A percentile compares a stretch with the other conserved stretches of the same genome.
Evolutionary conservation across 2,329 filamentous ascomycete genomes (phyloP).

Genomic region (Phialocephala sp.): DNA sequence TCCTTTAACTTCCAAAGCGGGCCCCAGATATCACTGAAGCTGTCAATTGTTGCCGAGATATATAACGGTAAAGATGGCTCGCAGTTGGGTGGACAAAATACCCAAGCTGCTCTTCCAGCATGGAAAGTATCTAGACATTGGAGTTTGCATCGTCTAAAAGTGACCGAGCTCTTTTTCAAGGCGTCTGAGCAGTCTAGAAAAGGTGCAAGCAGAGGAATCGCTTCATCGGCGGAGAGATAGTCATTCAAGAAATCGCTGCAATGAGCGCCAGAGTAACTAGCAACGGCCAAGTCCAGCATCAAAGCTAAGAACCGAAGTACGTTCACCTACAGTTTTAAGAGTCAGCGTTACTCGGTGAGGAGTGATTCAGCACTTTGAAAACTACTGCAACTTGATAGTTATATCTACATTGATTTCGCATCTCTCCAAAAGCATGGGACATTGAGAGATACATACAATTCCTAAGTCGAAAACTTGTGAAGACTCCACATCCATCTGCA

Average conservation of each 20-base stretch:
- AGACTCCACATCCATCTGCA: slow-evolving; percentile 3
- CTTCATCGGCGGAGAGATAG: neutral
- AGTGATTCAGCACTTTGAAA: neutral
- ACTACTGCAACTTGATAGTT: neutral
- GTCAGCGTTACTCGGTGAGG: neutral
- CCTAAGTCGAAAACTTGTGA: neutral
- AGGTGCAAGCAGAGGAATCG: neutral
- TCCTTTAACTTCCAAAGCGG: slow-evolving; percentile 20
- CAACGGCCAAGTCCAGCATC: slow-evolving; percentile 15
- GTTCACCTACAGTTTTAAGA: slow-evolving; percentile 6
- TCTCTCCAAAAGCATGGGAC: neutral
- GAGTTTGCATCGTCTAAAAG: slow-evolving; percentile 1
- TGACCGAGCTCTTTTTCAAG: neutral
- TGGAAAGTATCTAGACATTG: slow-evolving; percentile 20
- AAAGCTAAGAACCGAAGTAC: slow-evolving; percentile 7
- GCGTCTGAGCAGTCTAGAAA: neutral
- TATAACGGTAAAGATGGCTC: slow-evolving; percentile 9
- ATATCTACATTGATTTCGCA: neutral
- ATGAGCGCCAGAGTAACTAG: slow-evolving; percentile 13
- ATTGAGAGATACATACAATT: slow-evolving; percentile 4
- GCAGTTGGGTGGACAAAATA: neutral
- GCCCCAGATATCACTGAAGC: slow-evolving; percentile 24
- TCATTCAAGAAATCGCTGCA: slow-evolving; percentile 7
- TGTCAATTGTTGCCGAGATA: slow-evolving; percentile 21
- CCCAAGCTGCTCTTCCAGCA: slow-evolving; percentile 16